Percentiles rank a stretch among this genome's conserved stretches.
Evolutionary conservation across 805 yeast genomes (phyloP).

Genomic region (Metschnikowia reukaufii): DNA sequence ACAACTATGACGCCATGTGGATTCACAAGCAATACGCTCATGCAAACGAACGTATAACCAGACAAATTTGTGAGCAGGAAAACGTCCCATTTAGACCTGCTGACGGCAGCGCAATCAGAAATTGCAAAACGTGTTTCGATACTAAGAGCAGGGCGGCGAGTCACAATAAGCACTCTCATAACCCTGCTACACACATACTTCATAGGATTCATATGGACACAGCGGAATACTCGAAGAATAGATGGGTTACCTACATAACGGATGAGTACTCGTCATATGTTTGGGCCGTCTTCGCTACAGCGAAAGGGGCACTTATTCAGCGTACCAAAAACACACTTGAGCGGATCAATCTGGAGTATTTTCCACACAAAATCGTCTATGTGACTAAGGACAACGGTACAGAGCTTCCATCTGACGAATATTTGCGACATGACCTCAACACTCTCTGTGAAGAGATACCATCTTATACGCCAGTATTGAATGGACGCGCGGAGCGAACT

Average conservation of each 20-base stretch:
- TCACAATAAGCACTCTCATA: background rate
- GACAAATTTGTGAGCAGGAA: background rate
- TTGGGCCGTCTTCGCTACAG: background rate
- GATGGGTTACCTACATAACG: background rate
- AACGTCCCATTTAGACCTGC: background rate
- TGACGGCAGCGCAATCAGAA: background rate
- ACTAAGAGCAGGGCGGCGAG: background rate
- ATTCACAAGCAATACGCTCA: background rate
- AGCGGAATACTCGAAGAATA: background rate
- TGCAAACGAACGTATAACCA: background rate
- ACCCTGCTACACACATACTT: background rate
- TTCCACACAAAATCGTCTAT: background rate
- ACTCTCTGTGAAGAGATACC: background rate
- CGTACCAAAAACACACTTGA: background rate
- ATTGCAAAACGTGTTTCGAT: background rate
- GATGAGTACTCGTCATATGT: background rate
- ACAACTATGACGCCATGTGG: background rate
- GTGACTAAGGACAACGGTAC: conserved; percentile 4
- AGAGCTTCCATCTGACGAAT: background rate
- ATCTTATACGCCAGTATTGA: background rate
- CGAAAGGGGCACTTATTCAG: background rate
- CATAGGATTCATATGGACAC: conserved; percentile 2
- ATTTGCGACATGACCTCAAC: background rate
- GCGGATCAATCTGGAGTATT: background rate
- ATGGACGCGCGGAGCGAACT: conserved; percentile 3